Conservation (phyloP, 192 early-diverging fungal genomes). For the Backusella mclennaniae region DNA sequence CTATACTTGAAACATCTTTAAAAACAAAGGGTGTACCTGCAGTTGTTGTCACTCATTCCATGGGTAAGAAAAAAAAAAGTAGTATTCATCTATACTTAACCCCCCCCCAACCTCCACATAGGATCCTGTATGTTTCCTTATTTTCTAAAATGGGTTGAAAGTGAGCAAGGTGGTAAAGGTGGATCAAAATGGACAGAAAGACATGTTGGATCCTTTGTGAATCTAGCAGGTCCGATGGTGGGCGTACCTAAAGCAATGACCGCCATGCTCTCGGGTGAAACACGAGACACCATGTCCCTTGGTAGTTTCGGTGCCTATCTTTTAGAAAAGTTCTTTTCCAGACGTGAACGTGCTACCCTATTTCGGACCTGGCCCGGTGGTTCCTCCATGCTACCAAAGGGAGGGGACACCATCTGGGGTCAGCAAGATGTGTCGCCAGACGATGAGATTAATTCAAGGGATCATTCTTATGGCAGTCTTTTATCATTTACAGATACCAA, state of each 20-base stretch:
- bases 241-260: constrained; percentile 85
- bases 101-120: too few species aligned
- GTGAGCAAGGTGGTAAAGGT: constrained; percentile 60
- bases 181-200: constrained; percentile 73
- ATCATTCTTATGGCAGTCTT: constrained; percentile 52
- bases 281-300: constrained; percentile 82
- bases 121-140: constrained; percentile 70
- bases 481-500: constrained; percentile 44
- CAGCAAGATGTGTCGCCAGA: constrained; percentile 65
- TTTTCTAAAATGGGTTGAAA: constrained; percentile 88
- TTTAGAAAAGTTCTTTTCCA: constrained; percentile 84
- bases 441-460: constrained; percentile 47
- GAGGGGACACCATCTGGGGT: constrained; percentile 83
- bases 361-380: constrained; percentile 84
- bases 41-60: constrained; percentile 59
- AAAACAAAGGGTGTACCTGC: constrained; percentile 51
- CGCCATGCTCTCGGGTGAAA: constrained; percentile 75
- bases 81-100: too few species aligned
- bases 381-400: constrained; percentile 78
- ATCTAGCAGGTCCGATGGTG: constrained; percentile 83
- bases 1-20: constrained; percentile 61
- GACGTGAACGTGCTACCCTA: constrained; percentile 67
- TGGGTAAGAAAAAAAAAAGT: constrained; percentile 44
- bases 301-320: constrained; percentile 71
- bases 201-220: constrained; percentile 78